Evolutionary conservation across 805 yeast genomes (phyloP).

Genomic region (Lachancea mirantina): DNA sequence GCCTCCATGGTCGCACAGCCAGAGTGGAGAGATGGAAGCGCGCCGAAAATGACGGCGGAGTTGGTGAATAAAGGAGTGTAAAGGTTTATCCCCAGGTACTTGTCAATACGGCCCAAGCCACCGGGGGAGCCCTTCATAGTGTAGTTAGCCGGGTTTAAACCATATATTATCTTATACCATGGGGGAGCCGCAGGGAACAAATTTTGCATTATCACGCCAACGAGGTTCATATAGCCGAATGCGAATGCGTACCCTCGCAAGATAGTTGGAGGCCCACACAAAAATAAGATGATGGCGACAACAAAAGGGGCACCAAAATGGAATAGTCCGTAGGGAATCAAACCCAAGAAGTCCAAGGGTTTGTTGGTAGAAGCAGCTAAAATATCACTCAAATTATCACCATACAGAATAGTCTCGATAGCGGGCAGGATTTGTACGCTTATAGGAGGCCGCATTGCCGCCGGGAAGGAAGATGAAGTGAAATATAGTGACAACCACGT

Average conservation of each 20-base stretch:
- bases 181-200: slow-evolving; percentile 94
- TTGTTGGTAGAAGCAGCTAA: slow-evolving; percentile 65
- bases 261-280: slow-evolving; percentile 89
- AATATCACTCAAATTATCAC: slow-evolving; percentile 80
- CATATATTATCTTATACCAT: slow-evolving; percentile 85
- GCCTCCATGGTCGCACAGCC: slow-evolving; percentile 95
- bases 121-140: slow-evolving; percentile 93
- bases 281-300: slow-evolving; percentile 65
- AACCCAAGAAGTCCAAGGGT: slow-evolving; percentile 73
- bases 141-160: slow-evolving; percentile 84
- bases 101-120: slow-evolving; percentile 84
- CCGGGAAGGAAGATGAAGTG: slow-evolving; percentile 67
- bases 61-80: slow-evolving; percentile 77
- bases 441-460: slow-evolving; percentile 76
- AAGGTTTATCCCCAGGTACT: slow-evolving; percentile 67
- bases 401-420: slow-evolving; percentile 83
- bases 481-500: slow-evolving; percentile 83
- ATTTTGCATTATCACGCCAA: slow-evolving; percentile 79
- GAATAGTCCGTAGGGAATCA: slow-evolving; percentile 90
- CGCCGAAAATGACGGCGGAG: slow-evolving; percentile 93
- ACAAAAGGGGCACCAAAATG: slow-evolving; percentile 91
- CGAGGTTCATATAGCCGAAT: slow-evolving; percentile 87
- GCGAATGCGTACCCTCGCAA: slow-evolving; percentile 82
- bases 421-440: slow-evolving; percentile 85
- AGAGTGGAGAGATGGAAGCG: slow-evolving; percentile 80